Base-by-base conservation (phyloP, 2,329 filamentous ascomycete genomes). In the Ophiostoma perfectum region DNA sequence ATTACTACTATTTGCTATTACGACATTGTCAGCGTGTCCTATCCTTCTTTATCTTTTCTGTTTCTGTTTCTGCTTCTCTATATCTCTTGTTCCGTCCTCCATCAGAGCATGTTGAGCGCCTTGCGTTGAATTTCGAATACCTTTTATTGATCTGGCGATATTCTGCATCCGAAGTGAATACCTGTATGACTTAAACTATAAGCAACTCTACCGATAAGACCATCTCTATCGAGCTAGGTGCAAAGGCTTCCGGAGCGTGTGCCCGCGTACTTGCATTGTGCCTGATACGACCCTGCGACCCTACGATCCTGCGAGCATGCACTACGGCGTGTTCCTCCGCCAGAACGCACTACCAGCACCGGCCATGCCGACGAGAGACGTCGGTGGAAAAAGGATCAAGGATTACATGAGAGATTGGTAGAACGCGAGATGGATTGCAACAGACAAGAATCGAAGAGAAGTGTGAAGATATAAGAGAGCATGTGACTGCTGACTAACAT, bases 91-190 rank as follows among this genome's bases (percentile, higher is more conserved):
- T 55, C 27, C 14, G 49, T 55, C 49, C 49, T 60, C 52, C 55
- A 60, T 60, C 55, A 60, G 55, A 55, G 49, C 49, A 55, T 60
- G 55, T 60, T 38, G 55, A 60, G 55, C 55, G 55, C 55, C 27
- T 18, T 16, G 27, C 55, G 12, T 52, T 27, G 55, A 60, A 60
- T 60, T 38, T 27, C 55, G 27, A 27, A 60, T 14, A 14, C n/a
- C 14, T 58, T 36, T 63, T 62, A 58, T 38, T 9, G 3, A 41
- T 63, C 42, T 4, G 9, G 12, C 41, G 9, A 14, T 60, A 6
- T 41, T 41, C 39, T 41, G 27, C 36, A 27, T 52, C 16, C 6
- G 47, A 36, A 4, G 9, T 4, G 11, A 4, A 42, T 18, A 42
- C 5, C 2, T 8, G 14, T 42, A n/a, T 14, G 36, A 38, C 42